Conservation (phyloP, 352 stramenopile species). For the Globisporangium polare region DNA sequence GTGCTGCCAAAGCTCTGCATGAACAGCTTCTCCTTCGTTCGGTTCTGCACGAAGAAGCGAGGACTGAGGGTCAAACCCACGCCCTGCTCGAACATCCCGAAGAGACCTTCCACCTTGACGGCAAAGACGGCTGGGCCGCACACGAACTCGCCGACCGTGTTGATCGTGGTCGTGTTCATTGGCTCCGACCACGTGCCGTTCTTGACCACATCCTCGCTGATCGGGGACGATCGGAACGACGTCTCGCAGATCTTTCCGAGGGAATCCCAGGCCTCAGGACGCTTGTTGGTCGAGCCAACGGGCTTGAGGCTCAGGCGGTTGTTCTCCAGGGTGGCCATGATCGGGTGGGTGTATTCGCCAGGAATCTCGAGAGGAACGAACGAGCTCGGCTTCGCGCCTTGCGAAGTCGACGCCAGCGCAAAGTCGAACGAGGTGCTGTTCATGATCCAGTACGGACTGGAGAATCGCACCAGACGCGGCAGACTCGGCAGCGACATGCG, state of each 20-base stretch:
- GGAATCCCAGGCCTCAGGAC: conserved; percentile 52
- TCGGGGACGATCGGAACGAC: conserved; percentile 37
- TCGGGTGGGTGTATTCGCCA: conserved; percentile 53
- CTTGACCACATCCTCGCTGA: conserved; percentile 64
- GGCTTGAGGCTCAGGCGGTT: conserved; percentile 76
- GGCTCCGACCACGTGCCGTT: conserved; percentile 72
- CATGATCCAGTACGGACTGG: conserved; percentile 81
- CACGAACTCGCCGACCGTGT: conserved; percentile 74
- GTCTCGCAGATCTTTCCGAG: conserved; percentile 52
- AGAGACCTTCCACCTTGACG: conserved; percentile 80
- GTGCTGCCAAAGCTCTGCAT: conserved; percentile 65
- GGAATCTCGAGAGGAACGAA: conserved; percentile 40
- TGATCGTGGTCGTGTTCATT: conserved; percentile 84
- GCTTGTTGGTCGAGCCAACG: conserved; percentile 31
- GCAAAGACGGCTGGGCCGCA: conserved; percentile 72
- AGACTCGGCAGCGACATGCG: conserved; percentile 60
- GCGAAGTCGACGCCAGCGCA: conserved; percentile 45
- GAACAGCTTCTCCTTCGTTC: conserved; percentile 75
- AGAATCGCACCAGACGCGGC: conserved; percentile 79
- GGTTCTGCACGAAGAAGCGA: conserved; percentile 83
- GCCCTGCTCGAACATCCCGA: conserved; percentile 73
- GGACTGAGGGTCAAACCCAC: conserved; percentile 75
- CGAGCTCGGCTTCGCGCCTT: conserved; percentile 45
- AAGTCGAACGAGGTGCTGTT: conserved; percentile 80
- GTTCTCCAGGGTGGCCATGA: conserved; percentile 52